These are phyloP conservation scores for Zygosaccharomyces sapae DNA, from an alignment of 1,139 yeast genomes.

Conservation along the genomic window DNA sequence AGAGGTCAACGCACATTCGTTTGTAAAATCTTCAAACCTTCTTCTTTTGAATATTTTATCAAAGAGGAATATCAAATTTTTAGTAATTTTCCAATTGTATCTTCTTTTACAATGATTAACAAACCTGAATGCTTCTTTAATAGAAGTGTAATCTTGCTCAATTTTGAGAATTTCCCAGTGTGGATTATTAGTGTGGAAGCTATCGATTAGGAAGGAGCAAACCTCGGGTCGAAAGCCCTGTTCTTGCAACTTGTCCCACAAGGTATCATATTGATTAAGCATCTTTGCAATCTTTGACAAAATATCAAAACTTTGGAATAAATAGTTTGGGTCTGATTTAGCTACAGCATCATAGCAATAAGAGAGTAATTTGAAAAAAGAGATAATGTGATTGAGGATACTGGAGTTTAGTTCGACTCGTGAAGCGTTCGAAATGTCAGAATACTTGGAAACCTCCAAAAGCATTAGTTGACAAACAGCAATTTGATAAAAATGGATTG, in stretches of 20 bases:
- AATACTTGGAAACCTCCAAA: conserved; percentile 26
- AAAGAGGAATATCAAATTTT: conserved; percentile 21
- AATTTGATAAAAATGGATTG: conserved; percentile 33
- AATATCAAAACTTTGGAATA: conserved; percentile 23
- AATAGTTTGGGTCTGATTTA: conserved; percentile 9
- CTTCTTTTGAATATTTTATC: conserved; percentile 28
- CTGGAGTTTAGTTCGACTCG: conserved; percentile 18
- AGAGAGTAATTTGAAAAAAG: conserved; percentile 29
- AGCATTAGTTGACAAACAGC: conserved; percentile 31
- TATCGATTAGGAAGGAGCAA: conserved; percentile 17
- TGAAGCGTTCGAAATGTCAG: conserved; percentile 16
- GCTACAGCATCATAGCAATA: conserved; percentile 16
- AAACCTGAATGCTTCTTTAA: conserved; percentile 20
- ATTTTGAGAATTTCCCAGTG: conserved; percentile 26
- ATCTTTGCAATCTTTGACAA: conserved; percentile 19
- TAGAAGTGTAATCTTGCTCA: conserved; percentile 12
- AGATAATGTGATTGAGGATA: conserved; percentile 27
- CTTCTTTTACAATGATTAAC: conserved; percentile 18
- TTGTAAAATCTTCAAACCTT: conserved; percentile 29
- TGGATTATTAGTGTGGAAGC: conserved; percentile 23
- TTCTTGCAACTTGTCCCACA: conserved; percentile 26
- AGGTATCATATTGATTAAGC: conserved; percentile 9
- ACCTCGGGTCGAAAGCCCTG: conserved; percentile 19
- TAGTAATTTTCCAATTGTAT: conserved; percentile 23
- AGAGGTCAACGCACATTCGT: conserved; percentile 16